Evolutionary conservation across 2,329 filamentous ascomycete genomes (phyloP), one percentile per base, ranked within the genome.

Genomic region (Aspergillus pseudonomiae): DNA sequence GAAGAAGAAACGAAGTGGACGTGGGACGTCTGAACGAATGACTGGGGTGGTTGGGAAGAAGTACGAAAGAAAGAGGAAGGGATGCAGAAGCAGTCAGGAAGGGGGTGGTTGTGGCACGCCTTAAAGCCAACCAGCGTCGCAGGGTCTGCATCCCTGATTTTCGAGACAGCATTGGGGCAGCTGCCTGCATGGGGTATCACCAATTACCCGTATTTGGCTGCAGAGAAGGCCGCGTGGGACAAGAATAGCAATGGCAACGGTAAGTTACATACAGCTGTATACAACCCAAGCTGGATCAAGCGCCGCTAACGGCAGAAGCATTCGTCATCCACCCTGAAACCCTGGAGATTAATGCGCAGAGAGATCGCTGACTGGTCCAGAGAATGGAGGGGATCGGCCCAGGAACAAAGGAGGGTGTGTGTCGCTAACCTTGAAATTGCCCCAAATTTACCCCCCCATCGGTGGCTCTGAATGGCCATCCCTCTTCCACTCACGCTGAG

Each of bases 21-120:
- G 48, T 52, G 21, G 11, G 39, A 60, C 53, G 63, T 65, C 54
- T 52, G 59, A 69, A 68, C 64, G 67, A 68, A 61, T 66, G 67
- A 68, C 67, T 64, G 60, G 53, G 46, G 52, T 41, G 60, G 52
- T 26, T 52, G 57, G 59, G 64, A 21, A 24, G 16, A 59, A 48
- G 26, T 32, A 63, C n/a, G 62, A 30, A 60, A 50, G 61, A 62
- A 62, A 52, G 30, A 55, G 46, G 63, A 63, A 52, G 48, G 59
- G 58, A 61, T 46, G 53, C 24, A 48, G 52, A 52, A 10, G 46
- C 41, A 26, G 59, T 53, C 46, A 26, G 32, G 36, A 59, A 34
- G 59, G 43, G 26, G 59, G 21, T 24, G 60, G 53, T 52, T 34
- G 59, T 32, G 55, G 55, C 46, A 50, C 48, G 48, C 6, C 60